Evolutionary conservation across 441 rosid genomes (phyloP).

Genomic region (Populus tomentosa): DNA sequence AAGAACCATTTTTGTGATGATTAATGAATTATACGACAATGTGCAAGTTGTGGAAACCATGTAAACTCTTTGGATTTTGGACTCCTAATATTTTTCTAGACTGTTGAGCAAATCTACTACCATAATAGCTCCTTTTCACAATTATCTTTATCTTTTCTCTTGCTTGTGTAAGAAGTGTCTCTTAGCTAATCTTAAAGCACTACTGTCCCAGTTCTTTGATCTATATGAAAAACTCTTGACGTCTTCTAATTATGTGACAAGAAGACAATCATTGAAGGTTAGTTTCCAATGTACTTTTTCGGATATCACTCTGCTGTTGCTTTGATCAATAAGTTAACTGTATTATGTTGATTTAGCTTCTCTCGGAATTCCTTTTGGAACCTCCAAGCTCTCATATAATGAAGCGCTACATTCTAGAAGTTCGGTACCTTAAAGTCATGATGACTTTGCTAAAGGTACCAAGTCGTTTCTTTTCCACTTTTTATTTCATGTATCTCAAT

Average conservation of each 20-base stretch:
- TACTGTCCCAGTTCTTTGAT: conserved; percentile 76
- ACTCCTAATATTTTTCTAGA: conserved; percentile 1
- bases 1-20: background rate
- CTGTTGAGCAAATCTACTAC: background rate
- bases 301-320: conserved; percentile 8
- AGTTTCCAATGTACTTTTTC: conserved; percentile 21
- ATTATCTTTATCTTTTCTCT: background rate
- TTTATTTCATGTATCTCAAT: conserved; percentile 8
- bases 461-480: conserved; percentile 8
- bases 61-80: background rate
- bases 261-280: conserved; percentile 96
- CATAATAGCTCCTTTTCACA: background rate
- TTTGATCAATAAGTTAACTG: conserved; percentile 12
- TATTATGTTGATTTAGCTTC: conserved; percentile 55
- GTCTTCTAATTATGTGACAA: conserved; percentile 89
- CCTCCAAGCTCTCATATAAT: conserved; percentile 73
- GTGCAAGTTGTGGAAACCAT: background rate
- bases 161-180: conserved; percentile 1
- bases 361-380: conserved; percentile 90
- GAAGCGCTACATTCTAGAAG: conserved; percentile 89
- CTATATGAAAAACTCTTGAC: conserved; percentile 71
- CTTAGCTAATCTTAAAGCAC: conserved; percentile 19
- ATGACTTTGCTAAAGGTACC: conserved; percentile 82
- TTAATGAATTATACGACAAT: background rate
- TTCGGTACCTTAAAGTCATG: conserved; percentile 79